Conservation (phyloP, 805 yeast genomes). For the Candida piceae region DNA sequence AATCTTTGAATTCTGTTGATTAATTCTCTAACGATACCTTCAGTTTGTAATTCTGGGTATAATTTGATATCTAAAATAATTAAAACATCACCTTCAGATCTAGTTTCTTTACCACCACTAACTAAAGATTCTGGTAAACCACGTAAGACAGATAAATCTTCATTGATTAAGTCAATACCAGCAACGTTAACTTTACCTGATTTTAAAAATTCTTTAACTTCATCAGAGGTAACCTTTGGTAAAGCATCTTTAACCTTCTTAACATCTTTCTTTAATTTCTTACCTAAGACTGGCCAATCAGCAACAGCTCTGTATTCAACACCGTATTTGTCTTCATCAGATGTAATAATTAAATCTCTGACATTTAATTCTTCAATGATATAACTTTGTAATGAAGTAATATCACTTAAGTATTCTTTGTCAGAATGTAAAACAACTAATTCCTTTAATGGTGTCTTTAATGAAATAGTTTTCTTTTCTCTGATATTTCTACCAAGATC, state of each 20-base stretch:
- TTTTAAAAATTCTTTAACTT: slow-evolving; percentile 69
- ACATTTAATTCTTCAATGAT: slow-evolving; percentile 89
- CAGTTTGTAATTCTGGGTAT: slow-evolving; percentile 83
- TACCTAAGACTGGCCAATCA: slow-evolving; percentile 98
- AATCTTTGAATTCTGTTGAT: slow-evolving; percentile 95
- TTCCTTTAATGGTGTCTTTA: slow-evolving; percentile 90
- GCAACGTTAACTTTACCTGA: slow-evolving; percentile 79
- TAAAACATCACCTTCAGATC: slow-evolving; percentile 86
- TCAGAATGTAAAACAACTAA: slow-evolving; percentile 84
- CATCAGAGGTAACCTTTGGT: slow-evolving; percentile 74
- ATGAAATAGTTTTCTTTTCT: slow-evolving; percentile 89
- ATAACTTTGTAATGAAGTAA: slow-evolving; percentile 71
- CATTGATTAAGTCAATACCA: slow-evolving; percentile 80
- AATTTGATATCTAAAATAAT: slow-evolving; percentile 83
- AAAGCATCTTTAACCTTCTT: slow-evolving; percentile 92
- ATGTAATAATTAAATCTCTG: slow-evolving; percentile 79
- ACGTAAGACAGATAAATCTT: slow-evolving; percentile 86
- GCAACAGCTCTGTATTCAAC: slow-evolving; percentile 94
- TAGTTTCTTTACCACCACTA: slow-evolving; percentile 72
- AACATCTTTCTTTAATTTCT: slow-evolving; percentile 91
- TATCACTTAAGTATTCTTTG: slow-evolving; percentile 64
- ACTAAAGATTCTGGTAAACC: slow-evolving; percentile 70
- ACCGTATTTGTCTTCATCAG: slow-evolving; percentile 87
- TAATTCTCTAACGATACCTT: slow-evolving; percentile 94
- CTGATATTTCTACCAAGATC: slow-evolving; percentile 95